Evolutionary conservation across 345 rosid genomes (phyloP).

Genomic region (Lepidium didymum): DNA sequence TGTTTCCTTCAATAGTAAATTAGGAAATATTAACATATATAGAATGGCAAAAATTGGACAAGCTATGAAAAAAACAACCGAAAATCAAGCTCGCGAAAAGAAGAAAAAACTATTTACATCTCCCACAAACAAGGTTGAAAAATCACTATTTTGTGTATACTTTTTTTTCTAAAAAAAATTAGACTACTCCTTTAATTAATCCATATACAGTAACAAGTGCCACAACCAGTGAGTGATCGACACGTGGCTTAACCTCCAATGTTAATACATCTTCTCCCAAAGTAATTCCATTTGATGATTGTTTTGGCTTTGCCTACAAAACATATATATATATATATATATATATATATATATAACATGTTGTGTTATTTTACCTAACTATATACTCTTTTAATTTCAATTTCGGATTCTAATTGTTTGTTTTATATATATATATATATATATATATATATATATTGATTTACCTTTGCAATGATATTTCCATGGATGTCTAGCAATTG

Average conservation of each 20-base stretch:
- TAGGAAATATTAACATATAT: too few relatives aligned
- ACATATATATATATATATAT: too few relatives aligned
- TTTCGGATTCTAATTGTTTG: background rate
- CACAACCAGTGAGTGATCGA: constrained; percentile 41
- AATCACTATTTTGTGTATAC: constrained; percentile 14
- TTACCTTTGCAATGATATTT: constrained; percentile 28
- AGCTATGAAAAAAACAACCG: background rate
- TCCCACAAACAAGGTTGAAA: constrained; percentile 25
- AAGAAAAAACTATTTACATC: constrained; percentile 8
- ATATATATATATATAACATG: too few relatives aligned
- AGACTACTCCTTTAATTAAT: constrained; percentile 38
- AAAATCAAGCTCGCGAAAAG: constrained; percentile 1
- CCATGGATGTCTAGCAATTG: constrained; percentile 22
- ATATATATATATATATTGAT: background rate
- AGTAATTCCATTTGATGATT: constrained; percentile 39
- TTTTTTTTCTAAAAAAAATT: background rate
- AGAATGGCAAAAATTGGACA: background rate
- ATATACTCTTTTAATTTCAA: background rate
- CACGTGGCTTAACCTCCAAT: constrained; percentile 42
- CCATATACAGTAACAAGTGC: constrained; percentile 44
- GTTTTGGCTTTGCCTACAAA: constrained; percentile 47
- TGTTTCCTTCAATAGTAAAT: too few relatives aligned
- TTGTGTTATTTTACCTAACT: background rate
- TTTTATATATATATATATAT: too few relatives aligned
- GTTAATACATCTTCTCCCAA: constrained; percentile 45